Conservation (phyloP, 2,329 filamentous ascomycete genomes). For the Penicillium griseofulvum region DNA sequence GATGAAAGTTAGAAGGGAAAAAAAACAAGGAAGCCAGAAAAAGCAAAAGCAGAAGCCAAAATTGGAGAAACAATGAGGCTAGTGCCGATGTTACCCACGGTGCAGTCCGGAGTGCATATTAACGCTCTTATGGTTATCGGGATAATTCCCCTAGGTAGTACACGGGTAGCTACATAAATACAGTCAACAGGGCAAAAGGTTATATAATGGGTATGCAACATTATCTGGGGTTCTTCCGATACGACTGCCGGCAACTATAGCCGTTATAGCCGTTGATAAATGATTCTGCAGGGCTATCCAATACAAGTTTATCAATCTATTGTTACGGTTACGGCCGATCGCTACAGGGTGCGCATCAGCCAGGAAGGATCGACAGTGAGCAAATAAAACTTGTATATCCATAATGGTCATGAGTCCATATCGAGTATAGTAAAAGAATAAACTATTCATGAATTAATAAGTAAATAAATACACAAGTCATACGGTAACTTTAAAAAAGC, state of each 20-base stretch:
- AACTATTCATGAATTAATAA: not conserved
- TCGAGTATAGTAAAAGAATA: slow-evolving; percentile 3
- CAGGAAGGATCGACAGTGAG: slow-evolving; percentile 15
- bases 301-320: not conserved
- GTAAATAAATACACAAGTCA: not conserved
- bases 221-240: slow-evolving; percentile 15
- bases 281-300: not conserved
- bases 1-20: not conserved
- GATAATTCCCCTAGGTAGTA: slow-evolving; percentile 22
- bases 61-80: not conserved
- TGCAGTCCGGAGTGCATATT: slow-evolving; percentile 5
- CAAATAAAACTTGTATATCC: not conserved
- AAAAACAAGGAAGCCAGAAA: slow-evolving; percentile 2
- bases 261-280: not conserved
- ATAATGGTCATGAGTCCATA: slow-evolving; percentile 5
- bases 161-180: slow-evolving; percentile 18
- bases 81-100: slow-evolving; percentile 19
- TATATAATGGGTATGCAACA: slow-evolving; percentile 17
- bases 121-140: slow-evolving; percentile 13
- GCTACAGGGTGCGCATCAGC: slow-evolving; percentile 22
- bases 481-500: not conserved
- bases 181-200: not conserved
- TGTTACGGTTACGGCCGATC: slow-evolving; percentile 13
- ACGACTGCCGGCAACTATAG: slow-evolving; percentile 9
- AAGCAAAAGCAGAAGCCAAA: slow-evolving; percentile 1